Conservation (phyloP, 1,139 yeast genomes). For the Trichomonascaceae sp. region DNA sequence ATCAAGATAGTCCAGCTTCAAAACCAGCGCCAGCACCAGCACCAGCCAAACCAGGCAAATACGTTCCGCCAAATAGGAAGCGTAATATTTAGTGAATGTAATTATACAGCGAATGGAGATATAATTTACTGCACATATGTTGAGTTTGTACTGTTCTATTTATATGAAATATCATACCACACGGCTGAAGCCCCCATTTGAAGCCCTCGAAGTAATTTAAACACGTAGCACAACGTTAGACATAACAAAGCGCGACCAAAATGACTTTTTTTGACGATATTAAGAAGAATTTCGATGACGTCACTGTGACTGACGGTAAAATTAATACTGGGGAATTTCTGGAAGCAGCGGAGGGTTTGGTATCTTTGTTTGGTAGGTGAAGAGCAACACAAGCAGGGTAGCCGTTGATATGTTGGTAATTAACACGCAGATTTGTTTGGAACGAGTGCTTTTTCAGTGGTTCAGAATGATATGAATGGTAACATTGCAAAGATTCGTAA, state of each 20-base stretch:
- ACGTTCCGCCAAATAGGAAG: constrained; percentile 14
- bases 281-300: constrained; percentile 70
- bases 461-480: constrained; percentile 84
- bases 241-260: neutral
- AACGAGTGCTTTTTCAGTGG: constrained; percentile 77
- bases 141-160: neutral
- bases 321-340: constrained; percentile 69
- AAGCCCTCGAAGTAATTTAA: neutral
- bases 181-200: neutral
- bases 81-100: neutral
- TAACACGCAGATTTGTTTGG: constrained; percentile 53
- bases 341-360: constrained; percentile 79
- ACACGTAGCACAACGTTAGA: neutral
- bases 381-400: no score
- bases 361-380: constrained; percentile 62
- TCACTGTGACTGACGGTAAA: constrained; percentile 51
- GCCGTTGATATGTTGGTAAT: neutral
- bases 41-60: constrained; percentile 7
- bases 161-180: neutral
- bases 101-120: neutral
- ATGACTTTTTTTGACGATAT: constrained; percentile 68
- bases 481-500: constrained; percentile 71
- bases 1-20: neutral
- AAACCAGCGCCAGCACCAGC: constrained; percentile 5
- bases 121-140: neutral